These are phyloP conservation scores for Aspergillus olivimuriae DNA, from an alignment of 495 filamentous ascomycete species.

Conservation along the genomic window DNA sequence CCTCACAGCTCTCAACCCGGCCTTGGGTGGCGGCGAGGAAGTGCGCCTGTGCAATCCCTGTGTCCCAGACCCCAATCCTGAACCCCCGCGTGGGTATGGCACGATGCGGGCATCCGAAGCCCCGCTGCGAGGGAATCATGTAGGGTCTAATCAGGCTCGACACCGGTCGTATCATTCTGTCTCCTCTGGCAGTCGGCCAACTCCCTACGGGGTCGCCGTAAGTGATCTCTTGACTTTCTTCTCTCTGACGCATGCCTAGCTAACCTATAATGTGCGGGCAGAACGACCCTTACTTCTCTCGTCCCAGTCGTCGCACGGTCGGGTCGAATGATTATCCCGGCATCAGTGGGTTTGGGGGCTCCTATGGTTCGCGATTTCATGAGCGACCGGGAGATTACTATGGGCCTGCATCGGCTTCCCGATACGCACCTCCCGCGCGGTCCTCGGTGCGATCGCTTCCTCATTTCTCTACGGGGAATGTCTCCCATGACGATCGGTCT, in stretches of 20 bases:
- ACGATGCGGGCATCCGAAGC: constrained; percentile 21
- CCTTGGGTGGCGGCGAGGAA: constrained; percentile 72
- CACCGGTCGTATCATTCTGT: constrained; percentile 18
- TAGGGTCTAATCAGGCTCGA: constrained; percentile 9
- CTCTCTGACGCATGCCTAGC: not conserved
- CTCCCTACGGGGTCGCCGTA: constrained; percentile 6
- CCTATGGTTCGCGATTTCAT: constrained; percentile 7
- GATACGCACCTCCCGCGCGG: not conserved
- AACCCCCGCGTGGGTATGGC: constrained; percentile 43
- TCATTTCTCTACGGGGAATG: not conserved
- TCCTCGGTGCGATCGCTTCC: constrained; percentile 17
- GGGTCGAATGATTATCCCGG: constrained; percentile 18
- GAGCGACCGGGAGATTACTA: constrained; percentile 28
- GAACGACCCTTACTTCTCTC: constrained; percentile 11
- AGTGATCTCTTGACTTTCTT: constrained; percentile 1
- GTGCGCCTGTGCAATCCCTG: constrained; percentile 93
- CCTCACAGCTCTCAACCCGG: constrained; percentile 36
- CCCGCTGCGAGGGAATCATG: constrained; percentile 2
- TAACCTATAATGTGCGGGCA: constrained; percentile 3
- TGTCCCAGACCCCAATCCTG: constrained; percentile 82
- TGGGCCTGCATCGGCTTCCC: constrained; percentile 11
- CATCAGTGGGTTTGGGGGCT: constrained; percentile 11
- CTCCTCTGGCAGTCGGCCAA: constrained; percentile 4
- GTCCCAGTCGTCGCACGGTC: constrained; percentile 16
- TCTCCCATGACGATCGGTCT: not conserved